phyloP scores from a whole-genome alignment of 192 early-diverging fungal species.

The Coemansia sp. region DNA sequence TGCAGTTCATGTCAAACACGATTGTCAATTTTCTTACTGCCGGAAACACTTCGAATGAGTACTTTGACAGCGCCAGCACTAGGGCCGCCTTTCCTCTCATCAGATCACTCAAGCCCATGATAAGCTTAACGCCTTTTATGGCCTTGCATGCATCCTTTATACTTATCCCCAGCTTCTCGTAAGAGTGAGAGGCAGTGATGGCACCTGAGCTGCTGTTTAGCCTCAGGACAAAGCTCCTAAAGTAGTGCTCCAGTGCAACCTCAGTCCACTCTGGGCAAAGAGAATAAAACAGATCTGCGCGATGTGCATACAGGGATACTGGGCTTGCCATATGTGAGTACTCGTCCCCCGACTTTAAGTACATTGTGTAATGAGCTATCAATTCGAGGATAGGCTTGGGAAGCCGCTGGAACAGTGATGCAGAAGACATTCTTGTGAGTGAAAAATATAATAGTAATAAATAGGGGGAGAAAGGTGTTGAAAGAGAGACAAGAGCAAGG shows the following conservation, averaged over 20 bases:
- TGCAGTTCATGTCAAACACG: not conserved
- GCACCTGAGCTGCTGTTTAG: not conserved
- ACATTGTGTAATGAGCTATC: not conserved
- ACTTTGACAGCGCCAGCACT: not conserved
- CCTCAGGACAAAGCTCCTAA: not conserved
- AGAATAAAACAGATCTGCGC: not conserved
- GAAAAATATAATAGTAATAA: not conserved
- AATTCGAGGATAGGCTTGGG: not conserved
- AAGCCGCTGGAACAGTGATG: not conserved
- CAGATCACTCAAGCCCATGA: not conserved
- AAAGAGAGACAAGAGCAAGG: not conserved
- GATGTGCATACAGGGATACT: not conserved
- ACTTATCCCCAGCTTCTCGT: not conserved
- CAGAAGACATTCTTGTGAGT: not conserved
- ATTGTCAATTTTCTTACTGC: not conserved
- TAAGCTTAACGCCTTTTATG: not conserved
- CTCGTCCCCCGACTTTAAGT: not conserved
- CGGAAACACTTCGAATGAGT: not conserved
- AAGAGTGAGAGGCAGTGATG: not conserved
- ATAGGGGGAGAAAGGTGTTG: not conserved
- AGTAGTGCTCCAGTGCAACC: not conserved
- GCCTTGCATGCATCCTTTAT: not conserved
- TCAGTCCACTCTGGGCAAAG: not conserved
- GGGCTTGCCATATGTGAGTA: not conserved
- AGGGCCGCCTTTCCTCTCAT: not conserved